Evolutionary conservation across 306 rosid species (phyloP), one percentile per base, ranked within the genome.

Genomic region (Prunus davidiana): DNA sequence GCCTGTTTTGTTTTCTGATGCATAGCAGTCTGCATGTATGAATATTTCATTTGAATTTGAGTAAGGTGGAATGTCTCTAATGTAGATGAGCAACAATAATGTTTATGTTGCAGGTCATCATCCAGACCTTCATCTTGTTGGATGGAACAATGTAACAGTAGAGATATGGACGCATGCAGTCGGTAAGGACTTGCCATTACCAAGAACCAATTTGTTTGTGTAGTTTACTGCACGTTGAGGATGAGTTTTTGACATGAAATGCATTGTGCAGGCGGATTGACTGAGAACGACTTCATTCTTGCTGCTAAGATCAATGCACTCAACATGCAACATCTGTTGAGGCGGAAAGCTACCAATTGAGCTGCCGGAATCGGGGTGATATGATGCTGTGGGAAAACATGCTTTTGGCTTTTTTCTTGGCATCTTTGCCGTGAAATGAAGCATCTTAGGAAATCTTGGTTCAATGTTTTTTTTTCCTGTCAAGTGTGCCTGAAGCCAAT

Each of bases 71-170:
- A 11, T 55, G 51, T 27, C n/a, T 20, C 13, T 60, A 24, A 58
- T 24, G 30, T 49, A 14, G 70, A 28, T 27, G 58, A 22, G 65
- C 14, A 22, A 57, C 43, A 11, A 24, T 15, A 58, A 24, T 73
- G 54, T 52, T 12, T 28, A 12, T 51, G 74, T 49, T 66, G 79
- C 89, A 93, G 98, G 87, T 76, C 97, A 93, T 81, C 96, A 93
- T 84, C 98, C 98, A n/a, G 93, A 93, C 80, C 98, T 93, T 82
- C 98, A 93, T 86, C 92, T 93, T 67, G 96, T 88, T 75, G 93
- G 92, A 73, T 91, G 97, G 97, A 93, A 93, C 81, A 89, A 87
- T 69, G 88, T 91, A 41, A 88, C 88, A 16, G 78, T 93, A 52
- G 93, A 93, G 82, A 93, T 93, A 66, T 93, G 91, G 91, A 93